Evolutionary conservation across 352 stramenopile genomes (phyloP), one percentile per base, ranked within the genome.

Genomic region (Pythium rhizo-oryzae): DNA sequence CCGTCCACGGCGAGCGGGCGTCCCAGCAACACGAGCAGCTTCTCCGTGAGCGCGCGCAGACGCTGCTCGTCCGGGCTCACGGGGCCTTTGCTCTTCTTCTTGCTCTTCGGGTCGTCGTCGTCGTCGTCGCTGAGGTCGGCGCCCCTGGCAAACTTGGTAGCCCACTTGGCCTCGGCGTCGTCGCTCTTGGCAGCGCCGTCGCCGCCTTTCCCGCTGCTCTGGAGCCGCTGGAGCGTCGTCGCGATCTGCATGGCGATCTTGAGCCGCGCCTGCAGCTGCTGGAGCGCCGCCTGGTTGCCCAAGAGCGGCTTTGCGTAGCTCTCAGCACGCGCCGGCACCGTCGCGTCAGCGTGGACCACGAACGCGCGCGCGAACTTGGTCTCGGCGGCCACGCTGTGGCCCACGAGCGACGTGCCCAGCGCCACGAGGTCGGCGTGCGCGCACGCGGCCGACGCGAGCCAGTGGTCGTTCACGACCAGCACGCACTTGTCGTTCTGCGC

Each of bases 21-120:
- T 15, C 79, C 79, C 2, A 95, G 62, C 21, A 84, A 63, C 44
- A 93, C 64, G 65, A 80, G 79, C 23, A 95, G 74, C 57, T 92
- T 92, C 57, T 93, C 79, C 15, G 72, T 89, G 35, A 95, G 69
- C 18, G 87, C 79, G 33, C 84, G 75, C 59, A 95, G 71, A 35
- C 84, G 84, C 67, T 93, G 87, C 62, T 95, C 79, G 46, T 91
- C 77, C 6, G 85, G 80, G 51, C 63, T 84, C 64, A 80, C 62
- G 9, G 54, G 63, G 13, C 72, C 73, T 41, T 79, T 82, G 47
- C 84, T 91, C 69, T 80, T 84, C 30, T 65, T 62, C 46, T 65
- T 70, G 24, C 52, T 64, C 21, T 19, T 62, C 24, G 49, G 47
- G 2, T 37, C 56, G 41, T 67, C 76, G 6, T 89, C 83, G 21